These are phyloP conservation scores for Camelina sativa DNA, from an alignment of 345 rosid genomes.

Conservation along the genomic window DNA sequence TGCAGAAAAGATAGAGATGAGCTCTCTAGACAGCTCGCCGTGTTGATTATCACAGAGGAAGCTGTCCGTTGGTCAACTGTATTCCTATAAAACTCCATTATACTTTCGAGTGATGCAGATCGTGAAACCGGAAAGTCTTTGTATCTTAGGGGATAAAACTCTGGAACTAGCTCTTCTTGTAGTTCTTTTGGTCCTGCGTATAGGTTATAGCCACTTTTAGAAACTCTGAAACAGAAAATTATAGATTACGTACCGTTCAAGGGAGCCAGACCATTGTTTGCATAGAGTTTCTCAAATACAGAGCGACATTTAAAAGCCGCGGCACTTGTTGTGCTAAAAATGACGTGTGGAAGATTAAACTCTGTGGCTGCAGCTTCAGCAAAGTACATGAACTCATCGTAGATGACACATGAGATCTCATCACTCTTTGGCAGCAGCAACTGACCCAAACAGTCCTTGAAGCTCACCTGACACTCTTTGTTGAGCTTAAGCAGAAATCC, in stretches of 20 bases:
- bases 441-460: constrained; percentile 24
- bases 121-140: constrained; percentile 35
- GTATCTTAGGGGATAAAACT: constrained; percentile 31
- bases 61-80: constrained; percentile 23
- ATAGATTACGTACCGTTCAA: neutral
- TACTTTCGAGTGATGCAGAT: constrained; percentile 22
- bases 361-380: constrained; percentile 22
- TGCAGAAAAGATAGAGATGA: constrained; percentile 24
- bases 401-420: constrained; percentile 50
- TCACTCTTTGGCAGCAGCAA: constrained; percentile 28
- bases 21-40: constrained; percentile 35
- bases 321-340: constrained; percentile 38
- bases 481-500: constrained; percentile 16
- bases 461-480: constrained; percentile 20
- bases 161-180: constrained; percentile 28
- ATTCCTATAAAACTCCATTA: constrained; percentile 9
- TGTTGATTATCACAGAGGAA: constrained; percentile 39
- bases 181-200: constrained; percentile 2
- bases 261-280: neutral
- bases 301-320: constrained; percentile 33
- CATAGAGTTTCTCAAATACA: constrained; percentile 4
- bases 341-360: constrained; percentile 26
- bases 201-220: neutral
- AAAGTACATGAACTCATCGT: constrained; percentile 43
- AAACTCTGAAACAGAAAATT: neutral